Conservation (phyloP, 306 rosid species). For the Boehmeria nivea region DNA sequence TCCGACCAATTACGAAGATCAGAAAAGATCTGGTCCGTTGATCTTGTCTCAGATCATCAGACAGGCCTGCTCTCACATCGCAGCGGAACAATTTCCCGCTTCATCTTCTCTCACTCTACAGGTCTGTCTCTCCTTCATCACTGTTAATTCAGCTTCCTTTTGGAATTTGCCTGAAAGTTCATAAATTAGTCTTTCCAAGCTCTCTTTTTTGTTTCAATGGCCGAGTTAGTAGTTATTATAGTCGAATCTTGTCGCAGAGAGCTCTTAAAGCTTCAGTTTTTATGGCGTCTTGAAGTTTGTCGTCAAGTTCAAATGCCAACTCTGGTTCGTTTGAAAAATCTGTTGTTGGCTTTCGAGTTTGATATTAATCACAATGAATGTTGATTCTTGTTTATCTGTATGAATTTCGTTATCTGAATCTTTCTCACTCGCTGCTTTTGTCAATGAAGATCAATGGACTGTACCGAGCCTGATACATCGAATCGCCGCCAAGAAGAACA, state of each 20-base stretch:
- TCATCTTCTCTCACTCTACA: slow-evolving; percentile 5
- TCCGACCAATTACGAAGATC: slow-evolving; percentile 13
- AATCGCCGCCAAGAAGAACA: slow-evolving; percentile 15
- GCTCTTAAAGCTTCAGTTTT: too few species aligned
- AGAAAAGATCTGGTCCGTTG: slow-evolving; percentile 23
- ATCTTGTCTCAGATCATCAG: slow-evolving; percentile 2
- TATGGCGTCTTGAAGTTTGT: too few species aligned
- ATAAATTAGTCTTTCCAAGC: too few species aligned
- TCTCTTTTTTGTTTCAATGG: too few species aligned
- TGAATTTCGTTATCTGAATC: background rate
- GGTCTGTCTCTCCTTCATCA: slow-evolving; percentile 4
- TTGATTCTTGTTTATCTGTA: background rate
- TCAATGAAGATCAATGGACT: slow-evolving; percentile 30
- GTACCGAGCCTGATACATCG: too few species aligned
- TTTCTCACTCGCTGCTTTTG: slow-evolving; percentile 8
- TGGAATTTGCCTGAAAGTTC: background rate
- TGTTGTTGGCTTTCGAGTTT: too few species aligned
- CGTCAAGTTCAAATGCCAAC: too few species aligned
- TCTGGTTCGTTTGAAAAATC: too few species aligned
- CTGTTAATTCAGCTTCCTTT: background rate
- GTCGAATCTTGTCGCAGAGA: too few species aligned
- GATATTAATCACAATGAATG: too few species aligned
- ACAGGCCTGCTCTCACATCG: too few species aligned
- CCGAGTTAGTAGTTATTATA: too few species aligned
- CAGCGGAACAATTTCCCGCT: slow-evolving; percentile 3